Conservation (phyloP, 2,329 filamentous ascomycete species). For the Exophiala alcalophila region DNA sequence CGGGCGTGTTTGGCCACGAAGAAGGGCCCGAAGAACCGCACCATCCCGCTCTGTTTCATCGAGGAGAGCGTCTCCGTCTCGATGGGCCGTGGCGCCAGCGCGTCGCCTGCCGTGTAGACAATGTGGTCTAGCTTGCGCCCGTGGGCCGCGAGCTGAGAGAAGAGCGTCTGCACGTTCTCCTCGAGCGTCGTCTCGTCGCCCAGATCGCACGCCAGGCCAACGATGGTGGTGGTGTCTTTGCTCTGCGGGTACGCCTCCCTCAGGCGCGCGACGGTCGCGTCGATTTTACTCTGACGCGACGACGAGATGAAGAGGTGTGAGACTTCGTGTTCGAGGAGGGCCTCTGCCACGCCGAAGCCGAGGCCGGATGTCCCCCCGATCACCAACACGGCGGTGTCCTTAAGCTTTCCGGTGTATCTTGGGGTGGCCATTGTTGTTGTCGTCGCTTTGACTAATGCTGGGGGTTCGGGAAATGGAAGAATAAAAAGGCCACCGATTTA, state of each 20-base stretch:
- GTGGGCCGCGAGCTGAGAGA: conserved; percentile 33
- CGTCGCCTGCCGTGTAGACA: conserved; percentile 51
- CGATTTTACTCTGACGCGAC: conserved; percentile 36
- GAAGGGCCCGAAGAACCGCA: conserved; percentile 39
- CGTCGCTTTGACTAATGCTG: no score
- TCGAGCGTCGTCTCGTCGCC: conserved; percentile 44
- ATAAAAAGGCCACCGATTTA: no score
- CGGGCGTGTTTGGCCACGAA: conserved; percentile 42
- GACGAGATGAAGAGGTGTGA: conserved; percentile 50
- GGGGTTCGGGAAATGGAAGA: no score
- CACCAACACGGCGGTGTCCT: conserved; percentile 47
- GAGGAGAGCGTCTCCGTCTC: conserved; percentile 31
- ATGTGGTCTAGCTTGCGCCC: conserved; percentile 47
- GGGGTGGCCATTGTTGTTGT: not conserved
- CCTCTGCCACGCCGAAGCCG: conserved; percentile 53
- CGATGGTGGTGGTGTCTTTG: conserved; percentile 35
- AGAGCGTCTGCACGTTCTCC: conserved; percentile 41
- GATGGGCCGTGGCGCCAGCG: conserved; percentile 27
- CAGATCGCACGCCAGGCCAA: conserved; percentile 47
- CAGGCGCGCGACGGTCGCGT: conserved; percentile 42
- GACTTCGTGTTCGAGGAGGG: conserved; percentile 46
- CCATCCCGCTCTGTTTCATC: conserved; percentile 31
- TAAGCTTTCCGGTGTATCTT: conserved; percentile 43
- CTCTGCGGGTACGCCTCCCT: conserved; percentile 42
- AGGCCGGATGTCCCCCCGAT: conserved; percentile 54